Percentiles rank a stretch among this genome's conserved stretches.
Conservation (phyloP, 2,329 filamentous ascomycete species). For the Claviceps monticola region DNA sequence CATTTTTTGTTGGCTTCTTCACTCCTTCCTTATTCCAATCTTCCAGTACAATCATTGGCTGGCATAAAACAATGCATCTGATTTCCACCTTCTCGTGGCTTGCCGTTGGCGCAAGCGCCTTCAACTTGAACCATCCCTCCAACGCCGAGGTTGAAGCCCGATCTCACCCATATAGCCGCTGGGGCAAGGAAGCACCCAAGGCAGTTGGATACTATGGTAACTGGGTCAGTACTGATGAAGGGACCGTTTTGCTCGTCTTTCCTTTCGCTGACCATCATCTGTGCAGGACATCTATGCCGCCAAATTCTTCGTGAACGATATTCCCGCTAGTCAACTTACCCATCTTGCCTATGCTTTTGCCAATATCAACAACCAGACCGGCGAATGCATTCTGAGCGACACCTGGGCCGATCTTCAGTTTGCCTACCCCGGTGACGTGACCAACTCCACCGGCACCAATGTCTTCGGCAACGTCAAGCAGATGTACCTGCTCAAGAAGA, state of each 20-base stretch:
- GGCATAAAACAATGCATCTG: neutral
- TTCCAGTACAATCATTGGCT: neutral
- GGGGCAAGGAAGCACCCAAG: neutral
- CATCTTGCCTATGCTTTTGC: constrained; percentile 54
- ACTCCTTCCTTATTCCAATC: neutral
- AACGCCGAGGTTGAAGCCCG: neutral
- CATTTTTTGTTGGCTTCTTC: neutral
- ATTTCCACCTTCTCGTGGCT: constrained; percentile 1
- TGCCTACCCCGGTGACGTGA: constrained; percentile 47
- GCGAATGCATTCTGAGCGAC: constrained; percentile 14
- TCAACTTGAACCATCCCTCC: neutral
- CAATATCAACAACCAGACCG: constrained; percentile 21
- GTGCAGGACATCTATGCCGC: constrained; percentile 53
- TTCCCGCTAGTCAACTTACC: constrained; percentile 55
- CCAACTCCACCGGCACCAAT: constrained; percentile 45
- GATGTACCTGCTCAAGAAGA: constrained; percentile 61
- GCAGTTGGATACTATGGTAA: neutral
- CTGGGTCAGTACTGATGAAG: neutral
- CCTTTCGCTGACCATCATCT: neutral
- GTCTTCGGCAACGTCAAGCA: constrained; percentile 69
- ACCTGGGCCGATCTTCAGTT: constrained; percentile 42
- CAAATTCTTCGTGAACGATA: constrained; percentile 54
- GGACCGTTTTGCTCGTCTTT: no score
- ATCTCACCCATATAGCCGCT: neutral
- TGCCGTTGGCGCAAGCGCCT: neutral